phyloP scores from a whole-genome alignment of 208 protist species.

The Leishmania braziliensis region DNA sequence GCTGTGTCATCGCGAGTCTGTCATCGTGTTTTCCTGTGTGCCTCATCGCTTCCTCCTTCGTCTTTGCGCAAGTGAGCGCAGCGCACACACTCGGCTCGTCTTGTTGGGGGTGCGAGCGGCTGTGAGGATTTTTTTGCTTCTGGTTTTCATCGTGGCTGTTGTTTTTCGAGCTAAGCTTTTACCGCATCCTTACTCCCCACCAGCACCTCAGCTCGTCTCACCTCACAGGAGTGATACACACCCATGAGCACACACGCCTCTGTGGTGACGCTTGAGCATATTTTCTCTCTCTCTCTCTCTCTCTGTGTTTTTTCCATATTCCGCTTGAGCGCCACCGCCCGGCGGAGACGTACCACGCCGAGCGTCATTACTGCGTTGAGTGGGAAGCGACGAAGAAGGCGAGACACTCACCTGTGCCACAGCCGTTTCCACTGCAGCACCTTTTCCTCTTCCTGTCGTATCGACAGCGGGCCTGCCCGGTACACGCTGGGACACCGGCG shows the following conservation, averaged over 20 bases:
- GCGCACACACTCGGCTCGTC: not conserved
- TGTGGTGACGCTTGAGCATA: not conserved
- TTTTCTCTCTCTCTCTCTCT: not conserved
- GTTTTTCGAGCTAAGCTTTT: no score
- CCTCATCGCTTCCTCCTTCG: not conserved
- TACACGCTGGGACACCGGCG: not conserved
- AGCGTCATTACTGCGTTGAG: not conserved
- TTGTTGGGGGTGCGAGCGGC: not conserved
- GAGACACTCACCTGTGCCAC: not conserved
- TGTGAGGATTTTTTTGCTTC: not conserved
- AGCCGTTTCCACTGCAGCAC: no score
- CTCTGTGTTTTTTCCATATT: not conserved
- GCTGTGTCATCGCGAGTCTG: not conserved
- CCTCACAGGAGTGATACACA: not conserved
- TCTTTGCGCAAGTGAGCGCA: not conserved
- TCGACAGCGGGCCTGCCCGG: not conserved
- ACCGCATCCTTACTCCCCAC: not conserved
- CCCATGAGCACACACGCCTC: not conserved
- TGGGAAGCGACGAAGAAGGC: not conserved
- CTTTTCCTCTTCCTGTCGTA: not conserved
- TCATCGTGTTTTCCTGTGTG: not conserved
- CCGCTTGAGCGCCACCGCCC: not conserved
- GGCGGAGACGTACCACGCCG: conserved; percentile 3
- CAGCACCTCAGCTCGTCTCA: not conserved
- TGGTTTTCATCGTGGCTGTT: no score